Evolutionary conservation across 2,329 filamentous ascomycete species (phyloP).

Genomic region (Emmonsiellopsis sp.): DNA sequence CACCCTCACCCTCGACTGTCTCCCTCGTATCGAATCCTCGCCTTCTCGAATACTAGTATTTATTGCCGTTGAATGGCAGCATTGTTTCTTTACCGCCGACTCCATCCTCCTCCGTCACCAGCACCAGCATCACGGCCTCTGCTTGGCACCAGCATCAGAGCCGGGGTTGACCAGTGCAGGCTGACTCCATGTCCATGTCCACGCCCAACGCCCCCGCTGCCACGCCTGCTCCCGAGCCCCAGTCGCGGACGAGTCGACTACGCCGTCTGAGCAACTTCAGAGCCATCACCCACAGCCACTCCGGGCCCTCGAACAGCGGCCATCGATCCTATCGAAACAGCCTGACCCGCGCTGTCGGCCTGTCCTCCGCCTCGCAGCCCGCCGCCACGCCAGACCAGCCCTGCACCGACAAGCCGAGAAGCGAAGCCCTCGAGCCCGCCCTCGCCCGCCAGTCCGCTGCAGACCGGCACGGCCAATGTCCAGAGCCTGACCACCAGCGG

Average conservation of each 20-base stretch:
- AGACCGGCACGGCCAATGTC: slow-evolving; percentile 18
- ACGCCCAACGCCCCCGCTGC: background rate
- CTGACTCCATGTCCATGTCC: slow-evolving; percentile 1
- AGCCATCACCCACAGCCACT: slow-evolving; percentile 25
- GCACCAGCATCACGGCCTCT: no score
- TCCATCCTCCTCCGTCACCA: no score
- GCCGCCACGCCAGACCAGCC: background rate
- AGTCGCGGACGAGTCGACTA: slow-evolving; percentile 25
- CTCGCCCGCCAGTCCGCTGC: slow-evolving; percentile 9
- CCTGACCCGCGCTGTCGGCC: slow-evolving; percentile 28
- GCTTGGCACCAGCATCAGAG: background rate
- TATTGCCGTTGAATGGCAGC: no score
- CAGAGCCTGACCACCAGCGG: slow-evolving; percentile 16
- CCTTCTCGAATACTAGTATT: no score
- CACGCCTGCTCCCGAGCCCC: slow-evolving; percentile 3
- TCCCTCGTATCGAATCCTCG: no score
- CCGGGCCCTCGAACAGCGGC: slow-evolving; percentile 15
- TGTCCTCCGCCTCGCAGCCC: slow-evolving; percentile 17
- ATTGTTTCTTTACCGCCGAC: no score
- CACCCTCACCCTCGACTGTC: no score
- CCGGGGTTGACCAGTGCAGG: background rate
- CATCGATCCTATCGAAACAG: slow-evolving; percentile 27
- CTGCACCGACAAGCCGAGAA: slow-evolving; percentile 8
- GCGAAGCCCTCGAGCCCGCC: slow-evolving; percentile 17
- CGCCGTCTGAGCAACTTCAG: slow-evolving; percentile 34